phyloP scores from a whole-genome alignment of 805 yeast species.

The Schizosaccharomyces lindneri region DNA sequence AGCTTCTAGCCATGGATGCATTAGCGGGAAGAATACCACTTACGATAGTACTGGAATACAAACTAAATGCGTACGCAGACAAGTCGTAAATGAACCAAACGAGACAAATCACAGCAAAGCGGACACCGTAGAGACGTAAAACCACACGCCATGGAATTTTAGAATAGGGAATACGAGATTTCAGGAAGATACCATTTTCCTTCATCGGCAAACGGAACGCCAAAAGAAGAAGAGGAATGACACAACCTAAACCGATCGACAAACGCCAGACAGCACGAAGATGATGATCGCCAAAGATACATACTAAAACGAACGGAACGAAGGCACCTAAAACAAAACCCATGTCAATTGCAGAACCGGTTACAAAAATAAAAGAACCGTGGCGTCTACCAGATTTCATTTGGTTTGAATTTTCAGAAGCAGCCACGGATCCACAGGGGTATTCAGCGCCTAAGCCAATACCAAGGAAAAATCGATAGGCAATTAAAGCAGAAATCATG shows the following conservation, averaged over 20 bases:
- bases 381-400: conserved; percentile 67
- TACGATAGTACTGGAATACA: conserved; percentile 54
- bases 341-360: conserved; percentile 62
- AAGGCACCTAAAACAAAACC: conserved; percentile 71
- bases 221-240: conserved; percentile 61
- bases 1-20: conserved; percentile 40
- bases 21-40: conserved; percentile 29
- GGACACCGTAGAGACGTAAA: conserved; percentile 62
- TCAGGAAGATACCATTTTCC: conserved; percentile 48
- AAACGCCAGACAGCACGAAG: conserved; percentile 78
- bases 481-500: conserved; percentile 59
- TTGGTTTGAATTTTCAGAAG: conserved; percentile 67
- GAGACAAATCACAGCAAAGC: conserved; percentile 41
- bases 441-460: conserved; percentile 82
- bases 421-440: conserved; percentile 80
- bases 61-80: conserved; percentile 65
- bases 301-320: conserved; percentile 61
- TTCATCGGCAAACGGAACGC: conserved; percentile 49
- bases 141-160: conserved; percentile 41
- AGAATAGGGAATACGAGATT: conserved; percentile 40
- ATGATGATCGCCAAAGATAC: conserved; percentile 53
- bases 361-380: conserved; percentile 72
- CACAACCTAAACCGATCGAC: conserved; percentile 70
- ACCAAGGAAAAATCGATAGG: conserved; percentile 70
- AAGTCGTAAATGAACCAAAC: conserved; percentile 88